A percentile compares a stretch with the other conserved stretches of the same genome.
phyloP scores from a whole-genome alignment of 305 asterid genomes.

The Rubia balearica region DNA sequence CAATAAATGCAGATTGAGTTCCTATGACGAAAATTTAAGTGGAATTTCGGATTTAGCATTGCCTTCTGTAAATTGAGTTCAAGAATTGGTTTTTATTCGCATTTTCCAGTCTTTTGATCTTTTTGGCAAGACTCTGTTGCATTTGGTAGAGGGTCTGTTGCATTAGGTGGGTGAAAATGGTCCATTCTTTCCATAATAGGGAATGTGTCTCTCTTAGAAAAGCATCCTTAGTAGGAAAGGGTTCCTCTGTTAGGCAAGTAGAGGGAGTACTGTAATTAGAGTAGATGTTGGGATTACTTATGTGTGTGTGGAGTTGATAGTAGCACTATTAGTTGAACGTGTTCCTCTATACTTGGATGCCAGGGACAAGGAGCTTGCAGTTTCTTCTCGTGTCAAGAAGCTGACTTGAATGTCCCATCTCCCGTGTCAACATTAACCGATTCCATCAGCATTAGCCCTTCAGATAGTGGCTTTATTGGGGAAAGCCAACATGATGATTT shows the following conservation, averaged over 20 bases:
- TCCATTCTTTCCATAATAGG: no score
- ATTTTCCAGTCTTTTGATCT: background rate
- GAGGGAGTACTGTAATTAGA: background rate
- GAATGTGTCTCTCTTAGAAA: no score
- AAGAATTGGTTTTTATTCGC: background rate
- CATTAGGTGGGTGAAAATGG: no score
- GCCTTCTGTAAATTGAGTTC: background rate
- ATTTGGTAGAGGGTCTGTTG: no score
- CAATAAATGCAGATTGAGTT: background rate
- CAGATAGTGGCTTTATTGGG: slow-evolving; percentile 13
- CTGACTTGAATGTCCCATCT: slow-evolving; percentile 15
- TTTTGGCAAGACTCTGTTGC: background rate
- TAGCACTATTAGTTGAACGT: background rate
- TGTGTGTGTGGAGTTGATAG: background rate
- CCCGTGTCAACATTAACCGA: slow-evolving; percentile 12
- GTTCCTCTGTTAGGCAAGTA: no score
- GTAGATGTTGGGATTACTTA: background rate
- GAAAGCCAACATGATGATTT: slow-evolving; percentile 21
- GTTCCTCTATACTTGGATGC: background rate
- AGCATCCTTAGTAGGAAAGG: no score
- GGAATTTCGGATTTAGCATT: background rate
- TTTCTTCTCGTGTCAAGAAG: slow-evolving; percentile 43
- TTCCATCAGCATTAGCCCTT: slow-evolving; percentile 3
- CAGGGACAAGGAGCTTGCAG: slow-evolving; percentile 66
- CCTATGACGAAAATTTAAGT: background rate